phyloP scores from a whole-genome alignment of 371 early-diverging fungal genomes.

The Mucor ambiguus region DNA sequence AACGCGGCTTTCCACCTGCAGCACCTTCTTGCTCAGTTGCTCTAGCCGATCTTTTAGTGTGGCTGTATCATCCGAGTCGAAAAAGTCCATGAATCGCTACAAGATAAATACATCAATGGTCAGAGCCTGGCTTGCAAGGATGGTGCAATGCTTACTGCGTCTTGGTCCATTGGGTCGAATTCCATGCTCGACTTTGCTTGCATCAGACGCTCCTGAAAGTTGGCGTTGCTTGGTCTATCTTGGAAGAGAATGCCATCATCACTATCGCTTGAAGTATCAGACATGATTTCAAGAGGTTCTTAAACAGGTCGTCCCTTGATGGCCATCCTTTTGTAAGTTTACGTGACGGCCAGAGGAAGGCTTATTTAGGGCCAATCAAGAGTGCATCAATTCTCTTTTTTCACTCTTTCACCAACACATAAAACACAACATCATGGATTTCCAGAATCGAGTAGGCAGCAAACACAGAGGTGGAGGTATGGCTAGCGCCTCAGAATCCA shows the following conservation, averaged over 20 bases:
- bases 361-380: conserved; percentile 1
- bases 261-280: conserved; percentile 11
- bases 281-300: conserved; percentile 3
- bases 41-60: conserved; percentile 18
- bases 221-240: conserved; percentile 26
- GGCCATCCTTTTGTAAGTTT: not conserved
- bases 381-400: not conserved
- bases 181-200: conserved; percentile 22
- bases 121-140: not conserved
- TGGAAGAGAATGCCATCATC: conserved; percentile 20
- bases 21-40: conserved; percentile 10
- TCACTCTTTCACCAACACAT: not conserved
- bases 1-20: conserved; percentile 22
- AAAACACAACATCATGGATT: conserved; percentile 55
- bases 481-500: conserved; percentile 81
- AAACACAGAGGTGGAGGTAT: conserved; percentile 94
- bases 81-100: conserved; percentile 10
- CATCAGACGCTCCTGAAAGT: conserved; percentile 33
- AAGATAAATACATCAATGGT: not conserved
- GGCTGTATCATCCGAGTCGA: conserved; percentile 11
- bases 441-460: conserved; percentile 87
- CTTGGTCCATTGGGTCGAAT: conserved; percentile 24
- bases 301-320: not conserved
- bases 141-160: conserved; percentile 22
- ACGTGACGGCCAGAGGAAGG: not conserved